A percentile compares a stretch with the other conserved stretches of the same genome.
Evolutionary conservation across 2,329 filamentous ascomycete genomes (phyloP).

Genomic region (Colletotrichum sidae): DNA sequence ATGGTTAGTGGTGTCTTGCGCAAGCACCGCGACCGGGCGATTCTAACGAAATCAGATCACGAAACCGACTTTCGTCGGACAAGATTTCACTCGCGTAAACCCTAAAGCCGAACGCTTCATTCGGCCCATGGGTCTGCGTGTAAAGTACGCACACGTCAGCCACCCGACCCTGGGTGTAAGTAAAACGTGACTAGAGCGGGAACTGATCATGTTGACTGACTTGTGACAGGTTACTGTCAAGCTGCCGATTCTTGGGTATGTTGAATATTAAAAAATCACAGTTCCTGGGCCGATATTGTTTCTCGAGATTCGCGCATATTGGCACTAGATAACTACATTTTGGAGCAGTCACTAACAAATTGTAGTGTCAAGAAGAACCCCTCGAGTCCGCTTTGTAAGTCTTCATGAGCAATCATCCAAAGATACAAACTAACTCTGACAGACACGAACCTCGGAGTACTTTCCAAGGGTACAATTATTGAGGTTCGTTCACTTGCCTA

Average conservation of each 20-base stretch:
- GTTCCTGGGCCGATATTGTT: neutral
- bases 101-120: constrained; percentile 73
- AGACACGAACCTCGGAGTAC: constrained; percentile 91
- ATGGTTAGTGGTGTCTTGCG: constrained; percentile 62
- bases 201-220: constrained; percentile 64
- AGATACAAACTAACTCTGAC: constrained; percentile 68
- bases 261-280: too few relatives aligned
- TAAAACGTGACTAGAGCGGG: neutral
- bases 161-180: constrained; percentile 46
- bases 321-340: neutral
- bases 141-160: neutral
- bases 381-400: constrained; percentile 71
- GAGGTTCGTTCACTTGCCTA: neutral
- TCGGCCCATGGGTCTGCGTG: neutral
- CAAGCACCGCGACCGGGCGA: neutral
- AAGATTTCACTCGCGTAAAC: constrained; percentile 88
- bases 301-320: neutral
- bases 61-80: constrained; percentile 89
- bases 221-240: constrained; percentile 73
- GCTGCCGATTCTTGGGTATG: constrained; percentile 73
- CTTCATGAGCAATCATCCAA: too few relatives aligned
- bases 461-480: constrained; percentile 77
- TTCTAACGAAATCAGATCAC: constrained; percentile 65
- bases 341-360: constrained; percentile 72
- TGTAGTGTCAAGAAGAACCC: constrained; percentile 76